phyloP scores from a whole-genome alignment of 1,284 basidiomycete species.

The Nidula niveotomentosa region DNA sequence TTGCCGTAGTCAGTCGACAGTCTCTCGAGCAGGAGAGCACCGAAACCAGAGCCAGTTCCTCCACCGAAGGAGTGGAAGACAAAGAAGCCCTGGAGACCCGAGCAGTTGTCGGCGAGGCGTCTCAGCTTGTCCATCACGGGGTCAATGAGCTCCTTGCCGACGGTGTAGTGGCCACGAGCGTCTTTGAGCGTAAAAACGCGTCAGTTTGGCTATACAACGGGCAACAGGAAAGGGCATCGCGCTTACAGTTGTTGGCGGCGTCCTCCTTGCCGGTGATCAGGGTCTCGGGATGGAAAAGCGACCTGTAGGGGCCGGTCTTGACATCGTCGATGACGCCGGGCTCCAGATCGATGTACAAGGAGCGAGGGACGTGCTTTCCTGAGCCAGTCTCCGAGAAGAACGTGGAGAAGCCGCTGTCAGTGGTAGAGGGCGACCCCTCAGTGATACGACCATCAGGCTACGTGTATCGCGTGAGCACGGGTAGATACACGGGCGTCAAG shows the following conservation, averaged over 20 bases:
- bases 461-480: conserved; percentile 1
- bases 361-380: conserved; percentile 98
- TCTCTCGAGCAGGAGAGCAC: conserved; percentile 95
- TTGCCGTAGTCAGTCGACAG: conserved; percentile 99
- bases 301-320: conserved; percentile 92
- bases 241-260: conserved; percentile 97
- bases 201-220: conserved; percentile 3
- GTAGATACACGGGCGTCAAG: not conserved
- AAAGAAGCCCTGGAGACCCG: conserved; percentile 99
- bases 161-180: conserved; percentile 97
- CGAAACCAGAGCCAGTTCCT: conserved; percentile 99
- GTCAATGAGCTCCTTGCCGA: conserved; percentile 95
- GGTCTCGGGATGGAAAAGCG: conserved; percentile 99
- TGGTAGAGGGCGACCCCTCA: conserved; percentile 68
- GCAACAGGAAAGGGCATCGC: conserved; percentile 21
- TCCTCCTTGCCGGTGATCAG: conserved; percentile 99
- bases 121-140: conserved; percentile 96
- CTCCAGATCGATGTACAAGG: conserved; percentile 97
- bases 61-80: conserved; percentile 99
- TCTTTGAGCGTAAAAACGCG: conserved; percentile 44
- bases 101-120: conserved; percentile 96
- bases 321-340: conserved; percentile 99
- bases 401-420: conserved; percentile 95
- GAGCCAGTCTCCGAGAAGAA: conserved; percentile 94
- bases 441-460: conserved; percentile 83